These are phyloP conservation scores for Penicillium coprophilum DNA, from an alignment of 495 filamentous ascomycete species.

Conservation along the genomic window DNA sequence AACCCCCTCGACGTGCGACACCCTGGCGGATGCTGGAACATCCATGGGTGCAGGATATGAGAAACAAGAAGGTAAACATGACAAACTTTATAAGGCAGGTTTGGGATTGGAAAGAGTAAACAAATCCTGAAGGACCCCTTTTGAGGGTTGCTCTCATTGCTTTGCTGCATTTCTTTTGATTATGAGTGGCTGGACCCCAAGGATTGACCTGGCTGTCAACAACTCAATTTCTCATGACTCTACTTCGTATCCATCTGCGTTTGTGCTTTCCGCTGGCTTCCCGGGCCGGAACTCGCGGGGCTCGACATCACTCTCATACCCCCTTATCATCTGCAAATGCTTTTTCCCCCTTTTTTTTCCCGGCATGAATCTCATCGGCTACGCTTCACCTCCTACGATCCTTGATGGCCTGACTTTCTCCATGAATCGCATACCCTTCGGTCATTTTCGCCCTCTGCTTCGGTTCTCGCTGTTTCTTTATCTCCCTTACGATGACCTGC, in stretches of 20 bases:
- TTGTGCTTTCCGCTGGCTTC: constrained; percentile 20
- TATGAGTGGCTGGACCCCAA: constrained; percentile 43
- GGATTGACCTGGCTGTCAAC: constrained; percentile 50
- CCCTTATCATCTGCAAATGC: constrained; percentile 19
- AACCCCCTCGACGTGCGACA: constrained; percentile 77
- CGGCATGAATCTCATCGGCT: constrained; percentile 24
- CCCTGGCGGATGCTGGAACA: constrained; percentile 99
- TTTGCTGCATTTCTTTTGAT: constrained; percentile 31
- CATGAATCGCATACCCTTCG: constrained; percentile 9
- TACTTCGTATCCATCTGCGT: constrained; percentile 15
- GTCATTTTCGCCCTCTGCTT: constrained; percentile 1
- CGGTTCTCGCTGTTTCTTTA: neutral
- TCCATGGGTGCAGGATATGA: constrained; percentile 97
- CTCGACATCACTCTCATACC: constrained; percentile 12
- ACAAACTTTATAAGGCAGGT: constrained; percentile 85
- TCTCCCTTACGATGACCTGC: constrained; percentile 2
- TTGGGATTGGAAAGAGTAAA: constrained; percentile 83
- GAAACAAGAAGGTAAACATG: constrained; percentile 95
- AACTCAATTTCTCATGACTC: constrained; percentile 28
- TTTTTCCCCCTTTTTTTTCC: constrained; percentile 18
- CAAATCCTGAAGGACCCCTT: neutral
- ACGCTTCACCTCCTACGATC: constrained; percentile 27
- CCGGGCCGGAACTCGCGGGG: constrained; percentile 30
- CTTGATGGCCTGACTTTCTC: constrained; percentile 25
- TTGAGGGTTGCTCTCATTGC: constrained; percentile 10